These are phyloP conservation scores for Pleurotus tuoliensis DNA, from an alignment of 768 basidiomycete genomes.

Conservation along the genomic window DNA sequence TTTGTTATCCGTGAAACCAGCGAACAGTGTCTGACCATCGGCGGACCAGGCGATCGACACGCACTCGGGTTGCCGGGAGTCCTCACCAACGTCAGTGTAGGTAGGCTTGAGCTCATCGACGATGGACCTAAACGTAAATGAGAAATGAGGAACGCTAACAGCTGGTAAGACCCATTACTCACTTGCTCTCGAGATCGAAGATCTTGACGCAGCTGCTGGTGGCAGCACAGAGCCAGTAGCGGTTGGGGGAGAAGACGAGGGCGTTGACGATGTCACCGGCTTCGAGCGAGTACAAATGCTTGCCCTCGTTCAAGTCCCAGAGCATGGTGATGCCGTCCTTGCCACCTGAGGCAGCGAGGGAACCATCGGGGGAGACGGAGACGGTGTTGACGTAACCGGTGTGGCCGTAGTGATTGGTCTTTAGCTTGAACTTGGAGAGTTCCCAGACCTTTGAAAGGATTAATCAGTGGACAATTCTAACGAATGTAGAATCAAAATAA, in stretches of 20 bases:
- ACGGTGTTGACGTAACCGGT: conserved; percentile 99
- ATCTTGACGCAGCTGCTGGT: conserved; percentile 98
- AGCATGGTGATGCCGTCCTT: conserved; percentile 99
- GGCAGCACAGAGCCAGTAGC: conserved; percentile 99
- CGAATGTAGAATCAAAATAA: conserved; percentile 12
- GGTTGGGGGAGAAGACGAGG: conserved; percentile 98
- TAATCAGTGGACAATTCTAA: not conserved
- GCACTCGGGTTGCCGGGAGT: conserved; percentile 82
- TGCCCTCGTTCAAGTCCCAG: conserved; percentile 99
- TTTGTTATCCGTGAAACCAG: conserved; percentile 93
- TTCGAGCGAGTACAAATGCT: conserved; percentile 99
- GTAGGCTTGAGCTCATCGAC: conserved; percentile 99
- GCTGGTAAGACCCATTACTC: conserved; percentile 29
- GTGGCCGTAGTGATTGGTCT: conserved; percentile 99
- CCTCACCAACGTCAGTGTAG: conserved; percentile 71
- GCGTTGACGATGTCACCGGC: conserved; percentile 98
- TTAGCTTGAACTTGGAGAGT: conserved; percentile 98
- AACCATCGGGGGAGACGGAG: conserved; percentile 98
- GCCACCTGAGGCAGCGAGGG: conserved; percentile 97
- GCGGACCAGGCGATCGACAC: conserved; percentile 98
- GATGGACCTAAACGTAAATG: conserved; percentile 61
- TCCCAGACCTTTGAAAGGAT: conserved; percentile 83
- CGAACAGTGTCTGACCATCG: conserved; percentile 95
- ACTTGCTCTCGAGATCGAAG: conserved; percentile 99
- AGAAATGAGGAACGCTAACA: conserved; percentile 1